Conservation (phyloP, 2,329 filamentous ascomycete species). For the Trichoderma koningiopsis region DNA sequence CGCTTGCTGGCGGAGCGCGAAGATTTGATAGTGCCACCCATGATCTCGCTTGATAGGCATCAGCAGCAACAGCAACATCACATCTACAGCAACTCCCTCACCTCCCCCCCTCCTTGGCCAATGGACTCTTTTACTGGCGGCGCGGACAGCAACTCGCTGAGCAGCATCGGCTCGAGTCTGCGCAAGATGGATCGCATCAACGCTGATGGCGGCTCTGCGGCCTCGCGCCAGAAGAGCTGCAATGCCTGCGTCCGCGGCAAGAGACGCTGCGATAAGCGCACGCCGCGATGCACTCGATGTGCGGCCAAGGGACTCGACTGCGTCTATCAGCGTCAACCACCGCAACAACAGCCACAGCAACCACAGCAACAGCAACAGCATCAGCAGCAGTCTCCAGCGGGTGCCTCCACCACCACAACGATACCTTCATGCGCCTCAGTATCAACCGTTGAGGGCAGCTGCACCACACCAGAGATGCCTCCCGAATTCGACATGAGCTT, state of each 20-base stretch:
- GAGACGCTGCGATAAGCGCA: conserved; percentile 50
- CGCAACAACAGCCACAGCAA: conserved; percentile 11
- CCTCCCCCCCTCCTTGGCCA: background rate
- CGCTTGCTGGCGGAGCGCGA: background rate
- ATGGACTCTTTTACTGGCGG: conserved; percentile 20
- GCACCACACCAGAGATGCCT: conserved; percentile 29
- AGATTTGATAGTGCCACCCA: conserved; percentile 2
- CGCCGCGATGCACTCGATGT: conserved; percentile 48
- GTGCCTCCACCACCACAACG: background rate
- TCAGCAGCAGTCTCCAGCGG: conserved; percentile 39
- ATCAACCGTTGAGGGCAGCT: conserved; percentile 26
- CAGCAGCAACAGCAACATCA: background rate
- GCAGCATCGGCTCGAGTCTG: background rate
- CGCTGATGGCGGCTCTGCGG: conserved; percentile 30
- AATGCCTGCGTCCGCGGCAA: conserved; percentile 52
- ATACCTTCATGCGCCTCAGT: conserved; percentile 27
- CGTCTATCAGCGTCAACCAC: conserved; percentile 44
- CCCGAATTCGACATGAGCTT: conserved; percentile 44
- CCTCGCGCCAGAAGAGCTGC: conserved; percentile 55
- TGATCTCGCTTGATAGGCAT: conserved; percentile 7
- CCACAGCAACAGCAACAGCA: conserved; percentile 31
- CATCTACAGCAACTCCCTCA: background rate
- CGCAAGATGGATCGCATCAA: conserved; percentile 5
- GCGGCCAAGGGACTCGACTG: conserved; percentile 46
- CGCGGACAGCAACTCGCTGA: conserved; percentile 3